phyloP scores from a whole-genome alignment of 257 asterid genomes.

The Asclepias syriaca region DNA sequence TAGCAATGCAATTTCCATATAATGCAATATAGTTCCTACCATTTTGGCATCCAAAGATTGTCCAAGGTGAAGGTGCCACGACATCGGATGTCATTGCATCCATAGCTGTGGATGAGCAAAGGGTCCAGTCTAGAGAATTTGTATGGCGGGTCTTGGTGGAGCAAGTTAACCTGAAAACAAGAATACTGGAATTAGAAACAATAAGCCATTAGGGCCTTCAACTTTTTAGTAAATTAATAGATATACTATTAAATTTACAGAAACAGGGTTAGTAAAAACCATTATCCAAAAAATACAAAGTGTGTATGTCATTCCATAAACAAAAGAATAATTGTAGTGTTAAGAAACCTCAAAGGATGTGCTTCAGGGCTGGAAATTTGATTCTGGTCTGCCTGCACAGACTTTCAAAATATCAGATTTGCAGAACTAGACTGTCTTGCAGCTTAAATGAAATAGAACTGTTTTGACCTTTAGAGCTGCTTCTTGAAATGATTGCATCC shows the following conservation, averaged over 20 bases:
- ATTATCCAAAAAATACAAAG: constrained; percentile 4
- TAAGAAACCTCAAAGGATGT: constrained; percentile 56
- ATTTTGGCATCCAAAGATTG: constrained; percentile 86
- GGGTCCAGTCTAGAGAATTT: constrained; percentile 70
- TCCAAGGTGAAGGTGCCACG: constrained; percentile 78
- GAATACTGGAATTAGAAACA: neutral
- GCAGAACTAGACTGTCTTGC: constrained; percentile 17
- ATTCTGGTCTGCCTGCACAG: constrained; percentile 60
- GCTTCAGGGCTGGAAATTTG: constrained; percentile 41
- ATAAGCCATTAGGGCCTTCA: neutral
- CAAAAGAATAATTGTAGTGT: constrained; percentile 11
- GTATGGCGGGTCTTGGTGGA: constrained; percentile 42
- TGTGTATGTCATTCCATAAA: neutral
- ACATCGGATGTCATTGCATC: constrained; percentile 79
- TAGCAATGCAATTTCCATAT: constrained; percentile 22
- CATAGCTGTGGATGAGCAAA: constrained; percentile 56
- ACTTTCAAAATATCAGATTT: constrained; percentile 26
- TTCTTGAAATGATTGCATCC: constrained; percentile 90
- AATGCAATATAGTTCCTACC: constrained; percentile 45
- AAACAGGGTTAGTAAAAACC: neutral
- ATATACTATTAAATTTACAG: neutral
- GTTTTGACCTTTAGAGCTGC: constrained; percentile 73
- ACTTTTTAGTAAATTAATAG: neutral
- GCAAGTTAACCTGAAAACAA: constrained; percentile 48
- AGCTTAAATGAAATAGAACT: constrained; percentile 17